phyloP scores from a whole-genome alignment of 495 filamentous ascomycete species.

The Tuber borchii region DNA sequence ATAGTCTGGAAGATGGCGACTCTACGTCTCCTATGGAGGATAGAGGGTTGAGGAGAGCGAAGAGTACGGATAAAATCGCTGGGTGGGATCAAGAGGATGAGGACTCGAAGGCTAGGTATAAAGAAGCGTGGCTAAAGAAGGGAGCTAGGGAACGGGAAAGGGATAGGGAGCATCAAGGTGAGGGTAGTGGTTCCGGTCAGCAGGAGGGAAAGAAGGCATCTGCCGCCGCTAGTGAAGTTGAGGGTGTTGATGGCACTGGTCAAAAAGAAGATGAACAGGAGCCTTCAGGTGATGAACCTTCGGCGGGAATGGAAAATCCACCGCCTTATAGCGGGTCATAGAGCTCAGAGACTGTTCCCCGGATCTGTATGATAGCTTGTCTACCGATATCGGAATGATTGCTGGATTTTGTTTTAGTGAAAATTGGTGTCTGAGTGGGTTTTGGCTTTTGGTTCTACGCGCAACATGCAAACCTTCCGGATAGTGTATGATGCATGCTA shows the following conservation, averaged over 20 bases:
- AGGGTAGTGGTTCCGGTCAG: constrained; percentile 7
- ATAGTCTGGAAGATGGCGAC: constrained; percentile 17
- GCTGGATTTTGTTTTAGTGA: not conserved
- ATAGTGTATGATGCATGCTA: not conserved
- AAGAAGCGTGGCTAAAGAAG: constrained; percentile 29
- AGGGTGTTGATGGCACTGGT: constrained; percentile 5
- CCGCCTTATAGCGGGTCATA: not conserved
- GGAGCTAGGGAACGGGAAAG: constrained; percentile 27
- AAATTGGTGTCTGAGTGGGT: not conserved
- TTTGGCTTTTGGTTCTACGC: not conserved
- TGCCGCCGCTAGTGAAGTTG: constrained; percentile 13
- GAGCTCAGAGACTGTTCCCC: not conserved
- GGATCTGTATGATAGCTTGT: not conserved
- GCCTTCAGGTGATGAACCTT: not conserved
- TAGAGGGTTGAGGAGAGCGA: constrained; percentile 18
- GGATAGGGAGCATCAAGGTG: constrained; percentile 12
- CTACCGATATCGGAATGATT: not conserved
- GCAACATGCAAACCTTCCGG: not conserved
- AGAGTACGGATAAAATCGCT: constrained; percentile 25
- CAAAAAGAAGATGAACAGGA: not conserved
- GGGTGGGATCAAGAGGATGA: constrained; percentile 34
- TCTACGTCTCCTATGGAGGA: not conserved
- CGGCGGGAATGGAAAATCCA: not conserved
- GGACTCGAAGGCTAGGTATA: constrained; percentile 16
- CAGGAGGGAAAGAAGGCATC: not conserved